phyloP scores from a whole-genome alignment of 2,329 filamentous ascomycete species.

The Aspergillus awamori region DNA sequence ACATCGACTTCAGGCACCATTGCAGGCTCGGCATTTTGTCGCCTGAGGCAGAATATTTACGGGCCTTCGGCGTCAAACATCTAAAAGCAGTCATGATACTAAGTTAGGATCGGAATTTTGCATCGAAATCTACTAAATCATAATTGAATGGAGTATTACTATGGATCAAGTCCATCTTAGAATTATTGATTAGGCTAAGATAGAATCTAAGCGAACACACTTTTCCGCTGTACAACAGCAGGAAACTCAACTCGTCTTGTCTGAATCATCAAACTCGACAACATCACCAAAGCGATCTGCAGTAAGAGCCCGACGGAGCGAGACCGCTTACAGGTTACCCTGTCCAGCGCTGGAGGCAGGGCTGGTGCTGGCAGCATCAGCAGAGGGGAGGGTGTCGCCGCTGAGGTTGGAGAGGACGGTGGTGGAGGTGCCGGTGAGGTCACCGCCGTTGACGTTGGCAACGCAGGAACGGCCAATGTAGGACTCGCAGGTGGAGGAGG shows the following conservation, averaged over 20 bases:
- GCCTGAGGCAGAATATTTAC: too few species aligned
- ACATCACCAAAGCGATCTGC: background rate
- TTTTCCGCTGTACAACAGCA: background rate
- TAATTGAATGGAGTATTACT: background rate
- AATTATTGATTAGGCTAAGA: constrained; percentile 10
- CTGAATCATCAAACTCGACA: background rate
- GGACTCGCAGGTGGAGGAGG: constrained; percentile 47
- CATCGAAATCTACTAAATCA: too few species aligned
- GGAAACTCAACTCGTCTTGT: background rate
- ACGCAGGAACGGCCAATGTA: constrained; percentile 7
- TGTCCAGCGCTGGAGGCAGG: constrained; percentile 6
- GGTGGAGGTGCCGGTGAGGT: constrained; percentile 5
- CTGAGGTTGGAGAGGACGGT: background rate
- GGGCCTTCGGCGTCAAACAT: too few species aligned
- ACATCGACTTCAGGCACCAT: too few species aligned
- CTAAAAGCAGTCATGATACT: too few species aligned
- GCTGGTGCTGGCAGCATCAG: constrained; percentile 3
- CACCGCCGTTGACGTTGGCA: constrained; percentile 6
- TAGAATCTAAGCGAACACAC: constrained; percentile 5
- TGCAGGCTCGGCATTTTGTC: too few species aligned
- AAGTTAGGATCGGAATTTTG: too few species aligned
- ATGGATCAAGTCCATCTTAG: constrained; percentile 1
- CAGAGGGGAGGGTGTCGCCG: background rate
- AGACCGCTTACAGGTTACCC: constrained; percentile 9
- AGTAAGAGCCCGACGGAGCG: background rate